phyloP scores from a whole-genome alignment of 441 rosid species.

The Croton laevigatus region DNA sequence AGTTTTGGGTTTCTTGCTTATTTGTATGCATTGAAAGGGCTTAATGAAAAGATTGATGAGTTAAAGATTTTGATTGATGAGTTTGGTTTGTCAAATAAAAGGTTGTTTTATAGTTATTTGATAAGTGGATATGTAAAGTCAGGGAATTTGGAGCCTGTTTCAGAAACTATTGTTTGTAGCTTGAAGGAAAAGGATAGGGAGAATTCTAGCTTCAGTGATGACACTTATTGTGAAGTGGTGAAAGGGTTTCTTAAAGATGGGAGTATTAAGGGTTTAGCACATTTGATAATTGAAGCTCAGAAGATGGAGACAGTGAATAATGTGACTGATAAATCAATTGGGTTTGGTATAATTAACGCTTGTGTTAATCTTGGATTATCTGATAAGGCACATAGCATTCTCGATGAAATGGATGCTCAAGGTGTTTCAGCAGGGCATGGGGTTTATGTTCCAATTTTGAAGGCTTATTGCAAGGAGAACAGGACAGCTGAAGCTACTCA shows the following conservation, averaged over 20 bases:
- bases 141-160: slow-evolving; percentile 55
- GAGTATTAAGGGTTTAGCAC: slow-evolving; percentile 54
- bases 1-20: slow-evolving; percentile 56
- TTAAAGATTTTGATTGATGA: not conserved
- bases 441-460: slow-evolving; percentile 62
- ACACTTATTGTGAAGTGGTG: slow-evolving; percentile 60
- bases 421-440: slow-evolving; percentile 62
- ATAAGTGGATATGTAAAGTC: slow-evolving; percentile 65
- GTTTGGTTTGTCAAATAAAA: slow-evolving; percentile 7
- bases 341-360: slow-evolving; percentile 76
- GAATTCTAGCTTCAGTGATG: slow-evolving; percentile 41
- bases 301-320: slow-evolving; percentile 49
- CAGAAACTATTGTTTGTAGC: slow-evolving; percentile 40
- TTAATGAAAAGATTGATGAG: slow-evolving; percentile 39
- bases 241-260: slow-evolving; percentile 65
- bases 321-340: slow-evolving; percentile 49
- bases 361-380: slow-evolving; percentile 72
- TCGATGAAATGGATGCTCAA: slow-evolving; percentile 65
- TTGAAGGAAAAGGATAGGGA: slow-evolving; percentile 39
- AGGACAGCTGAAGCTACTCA: slow-evolving; percentile 91
- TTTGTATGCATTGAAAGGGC: not conserved
- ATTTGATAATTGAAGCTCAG: slow-evolving; percentile 71
- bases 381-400: slow-evolving; percentile 73
- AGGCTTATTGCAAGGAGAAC: slow-evolving; percentile 80
- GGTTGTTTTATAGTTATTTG: slow-evolving; percentile 47